These are phyloP conservation scores for Wolfiporia cocos DNA, from an alignment of 1,284 basidiomycete genomes.

Conservation along the genomic window DNA sequence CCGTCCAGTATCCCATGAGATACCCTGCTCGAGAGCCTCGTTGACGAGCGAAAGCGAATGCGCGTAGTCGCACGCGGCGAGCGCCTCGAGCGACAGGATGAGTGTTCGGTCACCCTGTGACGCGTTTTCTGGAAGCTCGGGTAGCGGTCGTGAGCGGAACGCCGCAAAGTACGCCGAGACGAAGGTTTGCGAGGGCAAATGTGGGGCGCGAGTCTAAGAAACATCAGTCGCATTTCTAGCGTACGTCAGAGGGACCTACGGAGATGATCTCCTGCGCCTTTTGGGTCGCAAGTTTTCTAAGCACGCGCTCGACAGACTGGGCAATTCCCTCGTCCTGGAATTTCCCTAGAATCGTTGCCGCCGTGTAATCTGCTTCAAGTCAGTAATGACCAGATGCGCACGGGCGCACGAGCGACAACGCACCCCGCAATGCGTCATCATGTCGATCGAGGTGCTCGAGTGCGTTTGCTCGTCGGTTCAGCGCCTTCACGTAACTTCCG, in stretches of 20 bases:
- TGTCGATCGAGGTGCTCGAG: constrained; percentile 75
- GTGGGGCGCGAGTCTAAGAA: constrained; percentile 67
- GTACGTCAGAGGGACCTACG: constrained; percentile 29
- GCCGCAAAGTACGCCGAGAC: constrained; percentile 96
- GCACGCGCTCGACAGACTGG: constrained; percentile 83
- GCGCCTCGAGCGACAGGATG: constrained; percentile 75
- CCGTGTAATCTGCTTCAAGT: constrained; percentile 77
- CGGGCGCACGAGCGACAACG: constrained; percentile 16
- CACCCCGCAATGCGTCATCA: constrained; percentile 77
- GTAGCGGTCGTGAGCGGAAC: constrained; percentile 81
- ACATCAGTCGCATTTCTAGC: constrained; percentile 4
- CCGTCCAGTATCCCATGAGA: constrained; percentile 72
- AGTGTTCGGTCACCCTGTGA: constrained; percentile 83
- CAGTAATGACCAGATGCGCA: not conserved
- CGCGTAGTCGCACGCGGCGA: constrained; percentile 82
- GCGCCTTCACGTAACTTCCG: constrained; percentile 86
- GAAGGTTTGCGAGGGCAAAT: constrained; percentile 89
- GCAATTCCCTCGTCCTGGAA: constrained; percentile 85
- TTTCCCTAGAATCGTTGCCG: constrained; percentile 90
- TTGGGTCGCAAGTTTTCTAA: constrained; percentile 77
- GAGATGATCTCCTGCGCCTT: constrained; percentile 70
- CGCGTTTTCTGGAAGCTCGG: constrained; percentile 71
- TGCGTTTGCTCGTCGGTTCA: constrained; percentile 89
- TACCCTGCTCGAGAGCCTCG: constrained; percentile 85
- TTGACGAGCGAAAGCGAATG: constrained; percentile 80